Percentiles rank a stretch among this genome's conserved stretches.
phyloP scores from a whole-genome alignment of 2,329 filamentous ascomycete species.

The Metarhizium rileyi region DNA sequence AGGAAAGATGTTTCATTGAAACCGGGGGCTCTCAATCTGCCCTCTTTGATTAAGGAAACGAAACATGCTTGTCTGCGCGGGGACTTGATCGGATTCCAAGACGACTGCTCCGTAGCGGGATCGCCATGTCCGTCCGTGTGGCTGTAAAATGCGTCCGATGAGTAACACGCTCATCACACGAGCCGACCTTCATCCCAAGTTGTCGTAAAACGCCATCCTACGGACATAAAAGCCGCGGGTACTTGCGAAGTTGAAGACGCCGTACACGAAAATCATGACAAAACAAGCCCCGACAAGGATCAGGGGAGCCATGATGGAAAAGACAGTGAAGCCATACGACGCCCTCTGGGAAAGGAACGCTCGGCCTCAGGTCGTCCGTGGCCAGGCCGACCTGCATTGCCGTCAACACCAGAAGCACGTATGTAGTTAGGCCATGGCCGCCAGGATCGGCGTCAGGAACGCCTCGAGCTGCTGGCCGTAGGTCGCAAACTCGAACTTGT shows the following conservation, averaged over 20 bases:
- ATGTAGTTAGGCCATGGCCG: slow-evolving; percentile 30
- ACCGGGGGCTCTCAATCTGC: too few species aligned
- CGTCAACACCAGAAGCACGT: slow-evolving; percentile 33
- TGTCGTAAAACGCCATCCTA: slow-evolving; percentile 6
- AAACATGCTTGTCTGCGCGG: too few species aligned
- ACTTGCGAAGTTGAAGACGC: neutral
- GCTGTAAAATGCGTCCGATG: too few species aligned
- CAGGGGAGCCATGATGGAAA: slow-evolving; percentile 33
- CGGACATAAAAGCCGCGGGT: neutral
- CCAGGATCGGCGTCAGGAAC: slow-evolving; percentile 31
- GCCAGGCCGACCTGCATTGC: slow-evolving; percentile 40
- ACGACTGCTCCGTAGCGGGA: too few species aligned
- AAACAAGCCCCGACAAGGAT: slow-evolving; percentile 8
- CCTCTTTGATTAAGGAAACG: too few species aligned
- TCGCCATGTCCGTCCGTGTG: too few species aligned
- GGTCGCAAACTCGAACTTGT: slow-evolving; percentile 14
- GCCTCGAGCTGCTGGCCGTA: slow-evolving; percentile 32
- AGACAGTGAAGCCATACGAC: slow-evolving; percentile 38
- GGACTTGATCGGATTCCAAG: too few species aligned
- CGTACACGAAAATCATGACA: neutral
- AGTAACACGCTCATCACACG: too few species aligned
- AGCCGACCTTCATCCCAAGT: too few species aligned
- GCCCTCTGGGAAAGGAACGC: slow-evolving; percentile 29
- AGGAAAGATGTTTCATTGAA: too few species aligned
- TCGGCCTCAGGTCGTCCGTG: slow-evolving; percentile 21